Base-by-base conservation (phyloP, 2,329 filamentous ascomycete genomes). In the Hortaea sp. region DNA sequence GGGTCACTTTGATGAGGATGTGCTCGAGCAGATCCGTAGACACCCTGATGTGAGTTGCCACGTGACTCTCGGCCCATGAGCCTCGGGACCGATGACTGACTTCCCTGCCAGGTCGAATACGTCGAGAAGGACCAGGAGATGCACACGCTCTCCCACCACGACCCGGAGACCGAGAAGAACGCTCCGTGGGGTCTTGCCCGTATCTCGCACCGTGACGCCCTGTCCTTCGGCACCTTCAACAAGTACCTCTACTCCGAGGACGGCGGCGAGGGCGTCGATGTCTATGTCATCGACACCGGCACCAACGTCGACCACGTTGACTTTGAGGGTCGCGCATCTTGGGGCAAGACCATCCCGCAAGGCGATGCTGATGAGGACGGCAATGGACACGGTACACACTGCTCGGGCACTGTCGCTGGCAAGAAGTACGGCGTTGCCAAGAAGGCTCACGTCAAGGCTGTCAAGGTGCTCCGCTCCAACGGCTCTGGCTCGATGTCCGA, bases 341-440 rank as follows among this genome's bases (percentile, higher is more conserved):
- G 92, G 92, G 92, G 92, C 66, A 92, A 94, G 81, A 98, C 92
- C 57, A 89, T 98, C 60, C 94, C 94, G 51, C 57, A 68, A 41
- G 82, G 82, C 51, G 89, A 98, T 65, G 82, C 77, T 43, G 92
- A 98, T 65, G 76, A 79, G 58, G 92, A 98, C 72, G 92, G 92
- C 68, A 98, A 98, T 62, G 92, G 92, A 52, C 92, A 98, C 76
- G 92, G 92, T 62, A 98, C 92, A 63, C 92, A 98, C 78, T 98
- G 92, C 82, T 97, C 92, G 54, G 92, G 92, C 60, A 98, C 94
- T 53, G 84, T 98, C 62, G 92, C 86, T 56, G 92, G 94, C 66
- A 94, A 92, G 81, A 95, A 95, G 77, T 98, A 95, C 66, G 92
- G 92, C 79, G 92, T 98, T 54, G 90, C 92, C 67, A 98, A 98